phyloP scores from a whole-genome alignment of 805 yeast species.

The Helenozyma rhizophorensis region DNA sequence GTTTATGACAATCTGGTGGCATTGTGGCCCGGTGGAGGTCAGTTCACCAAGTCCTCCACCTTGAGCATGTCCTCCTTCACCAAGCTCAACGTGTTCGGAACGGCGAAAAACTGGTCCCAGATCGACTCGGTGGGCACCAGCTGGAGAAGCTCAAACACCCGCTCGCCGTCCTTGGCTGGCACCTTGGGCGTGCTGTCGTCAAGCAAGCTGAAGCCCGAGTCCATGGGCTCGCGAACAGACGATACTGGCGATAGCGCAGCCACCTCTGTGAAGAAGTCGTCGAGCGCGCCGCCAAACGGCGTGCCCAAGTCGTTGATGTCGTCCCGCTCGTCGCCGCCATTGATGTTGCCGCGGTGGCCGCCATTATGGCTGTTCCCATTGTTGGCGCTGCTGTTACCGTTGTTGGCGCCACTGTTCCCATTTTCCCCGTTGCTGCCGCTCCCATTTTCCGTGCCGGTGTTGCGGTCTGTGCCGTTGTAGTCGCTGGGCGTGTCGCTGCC shows the following conservation, averaged over 20 bases:
- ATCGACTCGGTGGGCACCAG: constrained; percentile 62
- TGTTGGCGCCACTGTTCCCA: no score
- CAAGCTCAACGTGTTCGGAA: constrained; percentile 2
- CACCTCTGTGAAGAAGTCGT: constrained; percentile 46
- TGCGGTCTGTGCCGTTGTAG: no score
- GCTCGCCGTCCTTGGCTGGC: constrained; percentile 44
- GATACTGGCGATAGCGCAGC: constrained; percentile 25
- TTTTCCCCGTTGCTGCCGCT: no score
- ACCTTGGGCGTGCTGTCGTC: not conserved
- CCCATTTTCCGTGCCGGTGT: no score
- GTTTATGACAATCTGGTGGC: not conserved
- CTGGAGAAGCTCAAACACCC: constrained; percentile 56
- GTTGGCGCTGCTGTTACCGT: no score
- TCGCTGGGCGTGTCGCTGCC: no score
- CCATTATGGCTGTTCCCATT: no score
- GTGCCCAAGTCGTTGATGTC: not conserved
- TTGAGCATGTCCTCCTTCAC: not conserved
- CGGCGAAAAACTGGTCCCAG: constrained; percentile 62
- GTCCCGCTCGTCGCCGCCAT: no score
- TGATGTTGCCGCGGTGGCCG: no score
- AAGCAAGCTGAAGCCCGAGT: not conserved
- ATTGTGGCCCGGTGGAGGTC: no score
- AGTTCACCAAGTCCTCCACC: no score
- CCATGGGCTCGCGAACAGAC: constrained; percentile 3
- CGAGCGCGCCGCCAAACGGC: constrained; percentile 19